Percentiles rank a stretch among this genome's conserved stretches.
Evolutionary conservation across 331 rosid genomes (phyloP).

Genomic region (Quercus tomentella): DNA sequence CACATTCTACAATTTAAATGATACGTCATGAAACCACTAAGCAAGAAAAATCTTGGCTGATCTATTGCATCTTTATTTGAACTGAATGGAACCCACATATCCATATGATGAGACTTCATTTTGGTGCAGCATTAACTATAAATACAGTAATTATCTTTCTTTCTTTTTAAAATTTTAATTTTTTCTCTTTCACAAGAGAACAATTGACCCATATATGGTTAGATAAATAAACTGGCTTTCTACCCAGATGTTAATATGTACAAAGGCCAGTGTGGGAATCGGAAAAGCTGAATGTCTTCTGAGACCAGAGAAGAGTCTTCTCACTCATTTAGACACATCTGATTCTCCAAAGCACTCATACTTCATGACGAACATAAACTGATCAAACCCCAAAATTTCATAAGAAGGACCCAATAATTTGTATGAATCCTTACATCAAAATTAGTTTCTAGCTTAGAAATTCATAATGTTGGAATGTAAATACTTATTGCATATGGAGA

Average conservation of each 20-base stretch:
- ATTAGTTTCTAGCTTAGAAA: neutral
- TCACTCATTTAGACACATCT: neutral
- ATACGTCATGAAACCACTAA: conserved; percentile 10
- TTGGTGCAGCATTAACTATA: neutral
- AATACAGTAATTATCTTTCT: neutral
- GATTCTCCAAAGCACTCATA: neutral
- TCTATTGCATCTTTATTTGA: neutral
- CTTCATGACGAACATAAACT: neutral
- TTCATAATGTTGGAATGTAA: neutral
- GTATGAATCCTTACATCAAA: neutral
- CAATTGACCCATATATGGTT: neutral
- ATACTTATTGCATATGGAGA: neutral
- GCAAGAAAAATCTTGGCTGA: neutral
- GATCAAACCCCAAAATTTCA: neutral
- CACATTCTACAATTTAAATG: conserved; percentile 6
- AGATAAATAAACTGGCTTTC: neutral
- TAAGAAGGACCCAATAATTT: neutral
- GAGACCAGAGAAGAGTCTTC: neutral
- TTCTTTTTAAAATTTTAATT: too few species aligned
- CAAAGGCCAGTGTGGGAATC: neutral
- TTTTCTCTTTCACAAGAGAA: neutral
- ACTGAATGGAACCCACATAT: neutral
- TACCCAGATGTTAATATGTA: neutral
- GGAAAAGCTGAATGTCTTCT: neutral
- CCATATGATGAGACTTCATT: neutral